Evolutionary conservation across 1,284 basidiomycete genomes (phyloP).

Genomic region (Cryptococcus floricola): DNA sequence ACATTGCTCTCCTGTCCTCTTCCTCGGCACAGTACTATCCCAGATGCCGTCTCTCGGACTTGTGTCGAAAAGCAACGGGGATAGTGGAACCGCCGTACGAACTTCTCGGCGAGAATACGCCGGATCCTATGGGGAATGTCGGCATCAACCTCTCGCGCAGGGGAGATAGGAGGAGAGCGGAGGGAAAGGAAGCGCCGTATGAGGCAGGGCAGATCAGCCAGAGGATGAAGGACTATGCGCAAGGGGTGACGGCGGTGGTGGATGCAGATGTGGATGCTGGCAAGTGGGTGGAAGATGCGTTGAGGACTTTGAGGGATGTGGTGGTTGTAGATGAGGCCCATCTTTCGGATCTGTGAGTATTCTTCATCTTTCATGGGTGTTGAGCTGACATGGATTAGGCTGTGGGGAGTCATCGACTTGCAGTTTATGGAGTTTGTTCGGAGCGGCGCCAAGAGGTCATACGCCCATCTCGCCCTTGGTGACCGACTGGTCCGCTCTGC

Average conservation of each 20-base stretch:
- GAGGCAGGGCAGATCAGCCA: slow-evolving; percentile 7
- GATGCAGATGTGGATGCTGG: slow-evolving; percentile 26
- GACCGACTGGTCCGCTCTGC: slow-evolving; percentile 23
- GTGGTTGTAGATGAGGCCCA: slow-evolving; percentile 20
- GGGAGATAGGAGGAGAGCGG: background rate
- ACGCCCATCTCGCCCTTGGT: slow-evolving; percentile 29
- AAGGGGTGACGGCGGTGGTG: slow-evolving; percentile 28
- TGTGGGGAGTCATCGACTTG: slow-evolving; percentile 34
- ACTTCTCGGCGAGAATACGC: background rate
- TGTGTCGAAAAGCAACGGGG: slow-evolving; percentile 24
- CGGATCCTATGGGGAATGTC: background rate
- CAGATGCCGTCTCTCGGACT: slow-evolving; percentile 24
- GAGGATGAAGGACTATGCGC: slow-evolving; percentile 23
- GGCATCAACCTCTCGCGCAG: background rate
- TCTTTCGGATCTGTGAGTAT: slow-evolving; percentile 24
- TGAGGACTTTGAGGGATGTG: slow-evolving; percentile 19
- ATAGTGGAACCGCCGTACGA: slow-evolving; percentile 8
- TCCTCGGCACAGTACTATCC: slow-evolving; percentile 17
- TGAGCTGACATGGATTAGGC: slow-evolving; percentile 5
- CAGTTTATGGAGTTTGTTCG: slow-evolving; percentile 30
- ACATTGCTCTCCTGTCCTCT: slow-evolving; percentile 18
- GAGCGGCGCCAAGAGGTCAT: slow-evolving; percentile 26
- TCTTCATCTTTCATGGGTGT: background rate
- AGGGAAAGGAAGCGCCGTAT: background rate
- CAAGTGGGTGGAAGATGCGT: slow-evolving; percentile 34